Percentiles rank a stretch among this genome's conserved stretches.
Conservation (phyloP, 1,284 basidiomycete genomes). For the Chalciporus sp. region DNA sequence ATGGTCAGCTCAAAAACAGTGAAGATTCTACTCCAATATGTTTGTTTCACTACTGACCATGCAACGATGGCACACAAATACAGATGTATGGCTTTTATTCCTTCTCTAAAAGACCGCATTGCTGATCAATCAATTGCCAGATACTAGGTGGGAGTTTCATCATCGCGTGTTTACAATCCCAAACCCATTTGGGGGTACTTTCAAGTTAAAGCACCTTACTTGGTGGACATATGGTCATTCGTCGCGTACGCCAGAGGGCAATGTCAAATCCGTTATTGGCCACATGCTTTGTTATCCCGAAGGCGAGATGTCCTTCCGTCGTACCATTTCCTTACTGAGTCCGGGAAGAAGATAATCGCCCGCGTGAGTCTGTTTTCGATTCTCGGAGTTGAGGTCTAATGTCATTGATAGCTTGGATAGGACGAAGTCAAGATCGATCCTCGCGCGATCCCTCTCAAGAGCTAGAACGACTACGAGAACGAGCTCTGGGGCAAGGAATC, state of each 20-base stretch:
- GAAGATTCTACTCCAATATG: too few relatives aligned
- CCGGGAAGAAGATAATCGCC: constrained; percentile 92
- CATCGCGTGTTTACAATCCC: too few relatives aligned
- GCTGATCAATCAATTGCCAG: too few relatives aligned
- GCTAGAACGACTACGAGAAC: constrained; percentile 96
- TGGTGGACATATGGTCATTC: too few relatives aligned
- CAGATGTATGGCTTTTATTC: too few relatives aligned
- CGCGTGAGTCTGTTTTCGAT: constrained; percentile 62
- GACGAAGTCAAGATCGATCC: constrained; percentile 98
- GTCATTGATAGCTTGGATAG: constrained; percentile 43
- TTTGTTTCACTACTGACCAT: too few relatives aligned
- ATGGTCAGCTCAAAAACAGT: too few relatives aligned
- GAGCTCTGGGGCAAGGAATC: constrained; percentile 98
- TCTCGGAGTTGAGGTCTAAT: constrained; percentile 13
- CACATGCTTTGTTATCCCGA: constrained; percentile 99
- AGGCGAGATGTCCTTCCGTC: constrained; percentile 84
- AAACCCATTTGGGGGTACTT: too few relatives aligned
- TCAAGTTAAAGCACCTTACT: too few relatives aligned
- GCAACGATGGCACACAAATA: too few relatives aligned
- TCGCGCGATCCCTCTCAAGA: constrained; percentile 89
- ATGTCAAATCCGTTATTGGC: constrained; percentile 98
- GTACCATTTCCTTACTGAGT: constrained; percentile 93
- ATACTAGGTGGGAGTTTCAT: too few relatives aligned
- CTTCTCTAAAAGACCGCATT: too few relatives aligned
- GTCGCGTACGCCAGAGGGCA: constrained; percentile 94